phyloP scores from a whole-genome alignment of 2,329 filamentous ascomycete genomes.

The Alternaria infectoria region DNA sequence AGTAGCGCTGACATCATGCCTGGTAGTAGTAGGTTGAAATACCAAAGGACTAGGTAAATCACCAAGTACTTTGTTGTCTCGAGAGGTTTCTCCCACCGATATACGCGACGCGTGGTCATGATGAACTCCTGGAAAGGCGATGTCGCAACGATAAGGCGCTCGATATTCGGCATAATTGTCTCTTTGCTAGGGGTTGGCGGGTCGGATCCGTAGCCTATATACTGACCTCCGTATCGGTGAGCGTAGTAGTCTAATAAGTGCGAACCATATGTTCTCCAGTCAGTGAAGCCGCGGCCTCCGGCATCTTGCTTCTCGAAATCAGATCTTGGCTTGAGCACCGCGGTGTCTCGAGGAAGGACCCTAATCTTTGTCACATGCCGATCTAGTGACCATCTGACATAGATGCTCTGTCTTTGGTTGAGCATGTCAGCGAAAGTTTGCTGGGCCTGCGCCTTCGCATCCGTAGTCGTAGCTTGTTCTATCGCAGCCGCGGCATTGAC shows the following conservation, averaged over 20 bases:
- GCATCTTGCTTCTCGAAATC: constrained; percentile 33
- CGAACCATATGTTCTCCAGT: constrained; percentile 38
- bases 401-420: constrained; percentile 40
- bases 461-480: constrained; percentile 17
- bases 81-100: constrained; percentile 44
- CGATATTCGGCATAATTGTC: constrained; percentile 43
- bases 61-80: constrained; percentile 40
- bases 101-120: constrained; percentile 44
- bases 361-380: constrained; percentile 46
- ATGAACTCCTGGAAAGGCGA: constrained; percentile 45
- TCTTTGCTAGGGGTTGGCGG: constrained; percentile 40
- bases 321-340: constrained; percentile 21
- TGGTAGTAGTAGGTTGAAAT: constrained; percentile 34
- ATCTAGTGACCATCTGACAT: constrained; percentile 46
- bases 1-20: constrained; percentile 27
- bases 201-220: constrained; percentile 43
- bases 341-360: constrained; percentile 27
- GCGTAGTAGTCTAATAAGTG: constrained; percentile 39
- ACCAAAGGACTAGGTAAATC: constrained; percentile 35
- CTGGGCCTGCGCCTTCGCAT: constrained; percentile 23
- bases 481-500: constrained; percentile 40
- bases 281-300: constrained; percentile 20
- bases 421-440: constrained; percentile 26
- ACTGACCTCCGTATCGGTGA: constrained; percentile 46
- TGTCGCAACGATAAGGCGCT: constrained; percentile 48